Evolutionary conservation across 2,329 filamentous ascomycete species (phyloP).

Genomic region (Sordariomycetes sp.): DNA sequence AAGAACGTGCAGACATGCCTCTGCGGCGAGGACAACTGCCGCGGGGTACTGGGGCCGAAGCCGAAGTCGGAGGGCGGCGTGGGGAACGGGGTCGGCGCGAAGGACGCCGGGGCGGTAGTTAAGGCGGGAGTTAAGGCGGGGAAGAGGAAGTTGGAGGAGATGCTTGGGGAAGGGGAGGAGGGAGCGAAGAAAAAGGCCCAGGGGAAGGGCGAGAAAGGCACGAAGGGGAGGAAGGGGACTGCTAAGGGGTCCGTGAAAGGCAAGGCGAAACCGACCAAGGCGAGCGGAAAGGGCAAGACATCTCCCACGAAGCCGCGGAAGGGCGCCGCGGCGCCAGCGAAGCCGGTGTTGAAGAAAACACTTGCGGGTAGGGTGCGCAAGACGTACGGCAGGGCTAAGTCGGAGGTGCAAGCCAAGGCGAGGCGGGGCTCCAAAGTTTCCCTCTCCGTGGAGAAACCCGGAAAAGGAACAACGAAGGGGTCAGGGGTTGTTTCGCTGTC

Average conservation of each 20-base stretch:
- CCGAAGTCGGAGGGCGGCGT: conserved; percentile 30
- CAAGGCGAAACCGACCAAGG: background rate
- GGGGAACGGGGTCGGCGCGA: conserved; percentile 6
- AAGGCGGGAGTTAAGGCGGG: conserved; percentile 3
- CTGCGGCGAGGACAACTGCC: conserved; percentile 49
- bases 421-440: background rate
- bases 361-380: conserved; percentile 10
- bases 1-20: conserved; percentile 57
- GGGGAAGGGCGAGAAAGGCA: background rate
- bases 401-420: conserved; percentile 3
- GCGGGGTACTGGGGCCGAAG: conserved; percentile 49
- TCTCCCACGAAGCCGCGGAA: conserved; percentile 17
- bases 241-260: background rate
- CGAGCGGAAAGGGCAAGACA: conserved; percentile 15
- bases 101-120: background rate
- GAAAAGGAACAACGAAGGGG: conserved; percentile 6
- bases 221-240: background rate
- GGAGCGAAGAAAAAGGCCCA: conserved; percentile 4
- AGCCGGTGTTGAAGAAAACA: conserved; percentile 9
- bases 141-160: conserved; percentile 5
- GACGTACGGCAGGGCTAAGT: background rate
- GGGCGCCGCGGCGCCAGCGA: conserved; percentile 9
- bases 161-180: background rate
- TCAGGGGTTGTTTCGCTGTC: conserved; percentile 16
- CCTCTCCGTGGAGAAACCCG: background rate